Evolutionary conservation across 768 basidiomycete genomes (phyloP), one percentile per base, ranked within the genome.

Genomic region (Exsudoporus frostii): DNA sequence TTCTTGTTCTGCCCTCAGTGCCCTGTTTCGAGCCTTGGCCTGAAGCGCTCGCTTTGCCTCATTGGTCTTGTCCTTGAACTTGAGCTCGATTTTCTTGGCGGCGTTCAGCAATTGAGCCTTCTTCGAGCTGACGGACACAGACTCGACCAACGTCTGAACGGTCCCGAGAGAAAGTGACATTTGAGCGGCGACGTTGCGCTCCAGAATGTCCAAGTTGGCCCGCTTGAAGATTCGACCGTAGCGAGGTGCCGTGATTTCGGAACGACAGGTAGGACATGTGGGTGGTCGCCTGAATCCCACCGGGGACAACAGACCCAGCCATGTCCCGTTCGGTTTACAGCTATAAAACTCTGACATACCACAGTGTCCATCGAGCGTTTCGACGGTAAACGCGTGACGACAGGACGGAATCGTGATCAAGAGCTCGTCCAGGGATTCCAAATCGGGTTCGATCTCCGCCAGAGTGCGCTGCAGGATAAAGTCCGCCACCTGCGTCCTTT

Each of bases 331-430:
- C 2, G 7, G 14, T 1, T 60, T 47, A 45, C 65, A 61, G 1
- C 51, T 56, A 62, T 89, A 89, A 59, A 77, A 84, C 4, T 79
- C 74, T 0, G 46, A 42, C 66, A 89, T 73, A 14, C 69, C 61
- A 56, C 79, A 82, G 39, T 75, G 70, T 0, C 85, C 86, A 57
- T 90, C 87, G 19, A 90, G 73, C 0, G 84, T 85, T 63, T 86
- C 86, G 15, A 86, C 79, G 0, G 88, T 88, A 64, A 90, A 88
- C 2, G 78, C 67, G 64, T 90, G 88, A 0, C 76, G 57, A 61
- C 88, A 89, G 17, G 69, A 69, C 0, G 81, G 80, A 38, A 87
- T 73, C 1, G 85, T 84, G 60, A 88, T 83, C 46, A 83, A 59
- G 11, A 81, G 64, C 34, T 82, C 78, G 53, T 82, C 79, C 29